A percentile compares a stretch with the other conserved stretches of the same genome.
These are phyloP conservation scores for Magnaporthiopsis incrustans DNA, from an alignment of 2,329 filamentous ascomycete genomes.

Conservation along the genomic window DNA sequence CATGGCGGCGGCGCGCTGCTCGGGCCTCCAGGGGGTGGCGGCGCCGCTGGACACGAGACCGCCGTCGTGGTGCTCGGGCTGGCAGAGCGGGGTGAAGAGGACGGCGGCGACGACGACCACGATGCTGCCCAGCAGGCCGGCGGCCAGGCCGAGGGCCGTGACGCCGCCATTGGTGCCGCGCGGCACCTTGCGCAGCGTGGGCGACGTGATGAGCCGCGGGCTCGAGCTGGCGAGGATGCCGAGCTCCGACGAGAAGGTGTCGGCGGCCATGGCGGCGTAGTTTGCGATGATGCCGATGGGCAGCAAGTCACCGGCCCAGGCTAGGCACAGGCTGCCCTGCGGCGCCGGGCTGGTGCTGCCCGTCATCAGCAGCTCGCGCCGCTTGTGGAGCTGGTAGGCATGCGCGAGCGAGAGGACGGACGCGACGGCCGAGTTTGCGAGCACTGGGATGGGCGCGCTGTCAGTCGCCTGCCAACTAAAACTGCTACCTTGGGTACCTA, in stretches of 20 bases:
- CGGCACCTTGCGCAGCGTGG: slow-evolving; percentile 67
- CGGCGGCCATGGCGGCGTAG: slow-evolving; percentile 85
- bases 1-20: slow-evolving; percentile 38
- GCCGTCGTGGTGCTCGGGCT: slow-evolving; percentile 22
- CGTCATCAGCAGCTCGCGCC: slow-evolving; percentile 31
- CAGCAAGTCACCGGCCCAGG: slow-evolving; percentile 54
- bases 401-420: slow-evolving; percentile 56
- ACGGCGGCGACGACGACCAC: slow-evolving; percentile 60
- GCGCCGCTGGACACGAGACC: slow-evolving; percentile 12
- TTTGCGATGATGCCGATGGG: slow-evolving; percentile 64
- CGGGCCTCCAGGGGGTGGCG: slow-evolving; percentile 35
- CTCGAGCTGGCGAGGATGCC: slow-evolving; percentile 73
- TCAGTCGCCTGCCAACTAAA: no score
- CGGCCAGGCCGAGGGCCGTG: slow-evolving; percentile 62
- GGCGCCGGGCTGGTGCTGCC: slow-evolving; percentile 20
- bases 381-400: slow-evolving; percentile 47
- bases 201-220: slow-evolving; percentile 81
- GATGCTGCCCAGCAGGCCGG: slow-evolving; percentile 66
- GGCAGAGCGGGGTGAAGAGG: slow-evolving; percentile 63
- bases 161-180: slow-evolving; percentile 92
- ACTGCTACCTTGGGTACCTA: no score
- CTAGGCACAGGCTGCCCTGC: slow-evolving; percentile 43
- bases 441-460: slow-evolving; percentile 36
- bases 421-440: slow-evolving; percentile 80
- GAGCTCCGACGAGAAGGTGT: slow-evolving; percentile 92